Evolutionary conservation across 768 basidiomycete species (phyloP), one percentile per base, ranked within the genome.

Genomic region (Boletellus emodensis): DNA sequence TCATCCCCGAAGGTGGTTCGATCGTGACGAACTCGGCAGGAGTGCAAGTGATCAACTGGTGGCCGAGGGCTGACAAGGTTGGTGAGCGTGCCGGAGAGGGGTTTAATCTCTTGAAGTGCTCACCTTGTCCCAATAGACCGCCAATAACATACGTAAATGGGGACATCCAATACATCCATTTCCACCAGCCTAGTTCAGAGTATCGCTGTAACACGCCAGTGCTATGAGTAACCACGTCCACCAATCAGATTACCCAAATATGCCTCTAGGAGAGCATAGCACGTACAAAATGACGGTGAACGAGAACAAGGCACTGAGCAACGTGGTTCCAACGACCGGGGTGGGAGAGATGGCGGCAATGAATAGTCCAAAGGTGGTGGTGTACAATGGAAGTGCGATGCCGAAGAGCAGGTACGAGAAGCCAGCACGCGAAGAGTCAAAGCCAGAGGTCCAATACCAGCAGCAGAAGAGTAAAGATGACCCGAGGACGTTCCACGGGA

Each of bases 101-200:
- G 7, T 24, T 7, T 7, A 20, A 9, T 9, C 28, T 28, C 28
- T 28, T 9, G 9, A 28, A 17, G 30, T 9, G 30, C 36, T 30
- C 33, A 57, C 56, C 67, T 61, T 69, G 65, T 7, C 66, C 72
- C 13, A 60, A 11, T 12, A 64, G 40, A 15, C 72, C 81, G 45
- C 76, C 76, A 35, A 80, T 73, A 32, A 83, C 61, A 49, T 82
- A 82, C 2, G 75, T 77, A 53, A 67, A 77, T 0, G 79, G 79
- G 1, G 79, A 78, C 6, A 79, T 48, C 41, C 66, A 70, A 50
- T 82, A 72, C 69, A 63, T 52, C 54, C 56, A 61, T 8, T 68
- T 67, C 72, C 56, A 61, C 58, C 59, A 70, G 35, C 67, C 60
- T 12, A 66, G 61, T 42, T 71, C 67, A 17, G 58, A 50, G 63